Base-by-base conservation (phyloP, 2,329 filamentous ascomycete genomes). In the Aspergillus candidus region DNA sequence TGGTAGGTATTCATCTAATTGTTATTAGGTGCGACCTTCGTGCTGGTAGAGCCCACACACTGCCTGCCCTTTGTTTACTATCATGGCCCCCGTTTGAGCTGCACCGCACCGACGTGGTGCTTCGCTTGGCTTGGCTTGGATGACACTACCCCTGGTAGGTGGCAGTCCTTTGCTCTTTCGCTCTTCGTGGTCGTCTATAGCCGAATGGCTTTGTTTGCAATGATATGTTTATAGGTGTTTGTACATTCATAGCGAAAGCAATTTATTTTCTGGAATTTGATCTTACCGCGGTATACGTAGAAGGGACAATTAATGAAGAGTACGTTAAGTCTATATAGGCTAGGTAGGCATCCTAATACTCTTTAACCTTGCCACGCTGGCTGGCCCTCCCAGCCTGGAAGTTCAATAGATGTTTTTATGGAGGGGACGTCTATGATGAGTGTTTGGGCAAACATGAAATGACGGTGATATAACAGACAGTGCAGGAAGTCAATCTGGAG, bases 101-200 rank as follows among this genome's bases (percentile, higher is more conserved):
- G 27, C 51, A 43, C 22, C 43, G 47, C 48, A 48, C 50, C 52
- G 55, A 34, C 46, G 48, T 51, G 46, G 50, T 43, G 52, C 34
- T 49, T 55, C 42, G 52, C 34, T 49, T 55, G 52, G 46, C 36
- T 52, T 15, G 7, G 45, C 50, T 51, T 54, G 59, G 59, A 62
- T 54, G 54, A 58, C 51, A 56, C 60, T 65, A 54, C 61, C 59
- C 53, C 50, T 63, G 59, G 62, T 66, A 66, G 62, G 62, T 66
- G 63, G 58, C 56, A 48, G 51, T 56, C 47, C 43, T 47, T 51
- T 48, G 49, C 53, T 52, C 46, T 54, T 47, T 48, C 48, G 47
- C 54, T 44, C 46, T 46, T 47, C 46, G 43, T 36, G 45, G 45
- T 46, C 41, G 48, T 44, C 44, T 43, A 47, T 50, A 38, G 46